phyloP scores from a whole-genome alignment of 2,329 filamentous ascomycete genomes.

The Pseudogymnoascus sp. region DNA sequence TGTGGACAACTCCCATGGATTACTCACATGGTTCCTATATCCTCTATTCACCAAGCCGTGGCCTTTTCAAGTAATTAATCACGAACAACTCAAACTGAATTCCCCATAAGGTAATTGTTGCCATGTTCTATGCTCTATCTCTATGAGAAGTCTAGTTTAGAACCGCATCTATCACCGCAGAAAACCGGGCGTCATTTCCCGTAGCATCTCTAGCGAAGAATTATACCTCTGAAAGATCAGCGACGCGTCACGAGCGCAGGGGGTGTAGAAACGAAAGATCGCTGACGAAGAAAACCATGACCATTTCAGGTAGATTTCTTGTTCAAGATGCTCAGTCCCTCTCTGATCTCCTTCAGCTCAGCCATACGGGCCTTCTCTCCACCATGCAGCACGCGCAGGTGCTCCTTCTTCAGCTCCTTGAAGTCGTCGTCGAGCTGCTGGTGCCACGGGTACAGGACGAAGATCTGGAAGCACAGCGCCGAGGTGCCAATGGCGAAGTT shows the following conservation, averaged over 20 bases:
- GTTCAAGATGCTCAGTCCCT: constrained; percentile 3
- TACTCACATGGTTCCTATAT: neutral
- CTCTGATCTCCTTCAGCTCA: neutral
- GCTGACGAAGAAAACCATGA: neutral
- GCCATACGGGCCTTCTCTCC: neutral
- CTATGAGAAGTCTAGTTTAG: neutral
- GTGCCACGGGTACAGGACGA: constrained; percentile 49
- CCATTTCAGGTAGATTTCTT: constrained; percentile 6
- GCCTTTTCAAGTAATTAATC: neutral
- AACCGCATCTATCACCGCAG: neutral
- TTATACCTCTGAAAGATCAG: neutral
- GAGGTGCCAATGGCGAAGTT: constrained; percentile 45
- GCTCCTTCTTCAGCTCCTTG: constrained; percentile 37
- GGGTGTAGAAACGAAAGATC: neutral
- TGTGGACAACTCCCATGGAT: neutral
- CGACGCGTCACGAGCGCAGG: neutral
- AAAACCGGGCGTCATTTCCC: neutral
- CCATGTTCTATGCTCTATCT: neutral
- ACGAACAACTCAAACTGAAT: neutral
- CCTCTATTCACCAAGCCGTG: neutral
- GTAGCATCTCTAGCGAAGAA: neutral
- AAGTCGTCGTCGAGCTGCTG: constrained; percentile 43
- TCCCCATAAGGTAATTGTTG: neutral
- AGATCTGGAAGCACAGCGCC: constrained; percentile 44
- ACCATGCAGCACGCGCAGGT: constrained; percentile 19